Conservation (phyloP, 2,329 filamentous ascomycete genomes). For the Aspergillus vadensis region DNA sequence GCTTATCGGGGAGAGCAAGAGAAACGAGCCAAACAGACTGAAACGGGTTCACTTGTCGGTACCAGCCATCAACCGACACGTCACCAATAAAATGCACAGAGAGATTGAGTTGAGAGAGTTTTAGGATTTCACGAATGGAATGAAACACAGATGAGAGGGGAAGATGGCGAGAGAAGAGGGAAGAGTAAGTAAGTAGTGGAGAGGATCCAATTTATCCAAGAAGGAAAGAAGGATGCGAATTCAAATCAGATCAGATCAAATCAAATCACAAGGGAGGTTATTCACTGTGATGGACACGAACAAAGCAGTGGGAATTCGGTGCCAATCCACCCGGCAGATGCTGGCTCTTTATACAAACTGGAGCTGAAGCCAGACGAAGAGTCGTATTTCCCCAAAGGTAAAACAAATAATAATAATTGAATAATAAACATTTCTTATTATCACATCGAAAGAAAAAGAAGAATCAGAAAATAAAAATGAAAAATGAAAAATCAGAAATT, state of each 20-base stretch:
- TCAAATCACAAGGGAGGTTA: too few species aligned
- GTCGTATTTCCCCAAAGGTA: not conserved
- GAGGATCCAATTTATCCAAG: not conserved
- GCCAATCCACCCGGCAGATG: not conserved
- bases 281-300: not conserved
- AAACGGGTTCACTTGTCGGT: not conserved
- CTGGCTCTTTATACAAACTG: conserved; percentile 1
- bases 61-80: conserved; percentile 4
- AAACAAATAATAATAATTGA: not conserved
- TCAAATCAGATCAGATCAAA: not conserved
- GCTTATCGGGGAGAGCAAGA: conserved; percentile 14
- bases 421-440: not conserved
- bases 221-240: not conserved
- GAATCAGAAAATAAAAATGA: not conserved
- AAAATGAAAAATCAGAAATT: not conserved
- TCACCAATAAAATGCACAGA: not conserved
- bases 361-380: not conserved
- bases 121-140: not conserved
- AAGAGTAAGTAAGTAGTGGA: not conserved
- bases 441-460: too few species aligned
- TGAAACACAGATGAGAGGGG: not conserved
- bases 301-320: not conserved
- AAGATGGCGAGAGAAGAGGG: not conserved
- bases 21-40: conserved; percentile 1
- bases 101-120: too few species aligned